Evolutionary conservation across 176 grass and related monocot species (phyloP).

Genomic region (Dactylis glomerata): DNA sequence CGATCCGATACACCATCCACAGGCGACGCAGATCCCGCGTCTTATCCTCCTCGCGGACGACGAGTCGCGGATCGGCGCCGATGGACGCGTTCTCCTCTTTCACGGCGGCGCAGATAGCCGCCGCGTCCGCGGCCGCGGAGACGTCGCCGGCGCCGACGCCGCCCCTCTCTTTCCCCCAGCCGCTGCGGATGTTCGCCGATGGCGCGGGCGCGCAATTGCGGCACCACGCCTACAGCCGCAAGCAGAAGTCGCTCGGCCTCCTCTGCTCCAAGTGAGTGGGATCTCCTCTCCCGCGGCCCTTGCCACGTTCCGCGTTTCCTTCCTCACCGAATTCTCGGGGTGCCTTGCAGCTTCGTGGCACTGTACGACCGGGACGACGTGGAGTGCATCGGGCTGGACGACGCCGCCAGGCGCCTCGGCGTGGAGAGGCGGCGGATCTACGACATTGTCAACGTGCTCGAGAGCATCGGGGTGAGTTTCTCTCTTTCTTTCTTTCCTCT

Average conservation of each 20-base stretch:
- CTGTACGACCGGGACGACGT: slow-evolving; percentile 59
- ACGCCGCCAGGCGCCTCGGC: slow-evolving; percentile 54
- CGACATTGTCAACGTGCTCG: slow-evolving; percentile 88
- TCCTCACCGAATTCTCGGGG: background rate
- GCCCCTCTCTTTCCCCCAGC: background rate
- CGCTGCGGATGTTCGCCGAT: background rate
- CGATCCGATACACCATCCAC: background rate
- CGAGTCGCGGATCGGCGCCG: too few relatives aligned
- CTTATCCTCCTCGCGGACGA: background rate
- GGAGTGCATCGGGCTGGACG: slow-evolving; percentile 63
- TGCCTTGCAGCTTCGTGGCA: slow-evolving; percentile 57
- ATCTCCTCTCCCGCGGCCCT: background rate
- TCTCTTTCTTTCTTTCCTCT: too few relatives aligned
- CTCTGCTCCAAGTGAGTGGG: slow-evolving; percentile 80
- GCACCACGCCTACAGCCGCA: slow-evolving; percentile 73
- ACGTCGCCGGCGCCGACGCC: background rate
- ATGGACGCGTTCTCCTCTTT: slow-evolving; percentile 21
- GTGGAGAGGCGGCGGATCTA: slow-evolving; percentile 91
- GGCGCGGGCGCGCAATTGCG: slow-evolving; percentile 10
- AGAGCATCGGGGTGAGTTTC: too few relatives aligned
- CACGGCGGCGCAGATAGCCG: background rate
- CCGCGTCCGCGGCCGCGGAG: background rate
- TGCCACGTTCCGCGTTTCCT: background rate
- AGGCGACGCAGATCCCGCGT: background rate
- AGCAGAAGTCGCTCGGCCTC: slow-evolving; percentile 85